phyloP scores from a whole-genome alignment of 495 filamentous ascomycete genomes.

The Annulohypoxylon bovei region DNA sequence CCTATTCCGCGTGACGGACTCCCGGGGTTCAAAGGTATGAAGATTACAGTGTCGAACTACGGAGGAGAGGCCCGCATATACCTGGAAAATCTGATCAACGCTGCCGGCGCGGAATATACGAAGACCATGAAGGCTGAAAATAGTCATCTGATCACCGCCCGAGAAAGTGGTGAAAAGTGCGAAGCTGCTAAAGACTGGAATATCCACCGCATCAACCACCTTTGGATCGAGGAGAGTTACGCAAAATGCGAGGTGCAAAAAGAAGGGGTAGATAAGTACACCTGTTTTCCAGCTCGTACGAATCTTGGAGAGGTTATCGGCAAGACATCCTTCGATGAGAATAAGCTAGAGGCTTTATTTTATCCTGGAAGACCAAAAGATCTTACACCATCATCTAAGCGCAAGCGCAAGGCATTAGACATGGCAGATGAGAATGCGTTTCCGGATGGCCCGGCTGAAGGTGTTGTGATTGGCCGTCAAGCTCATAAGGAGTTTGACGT shows the following conservation, averaged over 20 bases:
- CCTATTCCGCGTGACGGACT: slow-evolving; percentile 79
- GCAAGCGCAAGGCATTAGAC: slow-evolving; percentile 54
- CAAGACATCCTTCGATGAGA: slow-evolving; percentile 69
- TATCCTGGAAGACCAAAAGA: slow-evolving; percentile 53
- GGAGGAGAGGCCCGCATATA: slow-evolving; percentile 93
- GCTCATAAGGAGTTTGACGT: slow-evolving; percentile 49
- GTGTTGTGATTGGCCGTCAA: slow-evolving; percentile 39
- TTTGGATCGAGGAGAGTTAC: slow-evolving; percentile 98
- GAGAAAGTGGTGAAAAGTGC: slow-evolving; percentile 88
- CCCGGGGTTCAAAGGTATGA: slow-evolving; percentile 77
- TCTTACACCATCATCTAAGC: slow-evolving; percentile 45
- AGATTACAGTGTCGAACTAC: slow-evolving; percentile 94
- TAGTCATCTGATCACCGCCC: slow-evolving; percentile 93
- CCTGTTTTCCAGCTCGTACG: slow-evolving; percentile 82
- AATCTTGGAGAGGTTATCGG: slow-evolving; percentile 94
- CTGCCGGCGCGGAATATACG: slow-evolving; percentile 85
- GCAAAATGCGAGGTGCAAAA: slow-evolving; percentile 79
- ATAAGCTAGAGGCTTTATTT: slow-evolving; percentile 46
- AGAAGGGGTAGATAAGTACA: slow-evolving; percentile 75
- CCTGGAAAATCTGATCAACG: slow-evolving; percentile 87
- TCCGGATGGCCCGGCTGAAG: slow-evolving; percentile 36
- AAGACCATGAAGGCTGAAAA: slow-evolving; percentile 94
- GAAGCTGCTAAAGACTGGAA: slow-evolving; percentile 92
- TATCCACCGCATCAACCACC: slow-evolving; percentile 87
- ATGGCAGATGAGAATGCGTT: slow-evolving; percentile 52